Evolutionary conservation across 2,329 filamentous ascomycete species (phyloP).

Genomic region (Elsinoe australis): DNA sequence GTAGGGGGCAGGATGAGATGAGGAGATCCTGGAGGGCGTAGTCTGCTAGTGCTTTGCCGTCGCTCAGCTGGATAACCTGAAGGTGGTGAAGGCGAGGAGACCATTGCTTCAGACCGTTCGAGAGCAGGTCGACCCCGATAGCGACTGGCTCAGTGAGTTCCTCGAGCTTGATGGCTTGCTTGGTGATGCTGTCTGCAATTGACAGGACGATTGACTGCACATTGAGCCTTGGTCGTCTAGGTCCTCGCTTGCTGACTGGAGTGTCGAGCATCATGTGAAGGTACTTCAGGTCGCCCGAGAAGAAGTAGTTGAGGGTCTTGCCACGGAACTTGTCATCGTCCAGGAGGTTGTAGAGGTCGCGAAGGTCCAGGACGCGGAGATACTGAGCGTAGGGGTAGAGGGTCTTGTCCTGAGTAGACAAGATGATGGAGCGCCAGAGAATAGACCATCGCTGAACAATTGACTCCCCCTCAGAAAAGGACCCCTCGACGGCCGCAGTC

Average conservation of each 20-base stretch:
- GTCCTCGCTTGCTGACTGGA: conserved; percentile 24
- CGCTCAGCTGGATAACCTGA: conserved; percentile 51
- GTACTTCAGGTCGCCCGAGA: conserved; percentile 40
- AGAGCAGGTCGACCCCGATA: conserved; percentile 41
- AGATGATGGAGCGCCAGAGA: conserved; percentile 61
- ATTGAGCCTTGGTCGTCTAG: conserved; percentile 32
- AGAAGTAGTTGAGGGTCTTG: conserved; percentile 52
- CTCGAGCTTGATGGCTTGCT: conserved; percentile 45
- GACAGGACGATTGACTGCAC: conserved; percentile 39
- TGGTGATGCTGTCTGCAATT: conserved; percentile 39
- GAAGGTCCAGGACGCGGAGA: conserved; percentile 56
- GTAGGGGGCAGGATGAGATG: conserved; percentile 51
- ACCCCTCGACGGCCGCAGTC: conserved; percentile 19
- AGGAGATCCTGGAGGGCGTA: conserved; percentile 49
- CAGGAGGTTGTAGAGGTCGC: conserved; percentile 53
- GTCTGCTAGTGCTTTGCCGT: conserved; percentile 52
- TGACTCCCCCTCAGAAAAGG: conserved; percentile 38
- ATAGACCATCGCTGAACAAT: conserved; percentile 53
- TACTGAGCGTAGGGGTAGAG: conserved; percentile 63
- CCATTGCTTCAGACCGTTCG: conserved; percentile 50
- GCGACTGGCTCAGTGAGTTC: conserved; percentile 34
- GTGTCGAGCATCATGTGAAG: conserved; percentile 35
- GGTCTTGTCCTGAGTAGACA: conserved; percentile 56
- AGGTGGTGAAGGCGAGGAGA: conserved; percentile 52
- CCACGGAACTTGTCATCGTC: conserved; percentile 50